These are phyloP conservation scores for Aspergillus clavatus DNA, from an alignment of 2,329 filamentous ascomycete species.

Conservation along the genomic window DNA sequence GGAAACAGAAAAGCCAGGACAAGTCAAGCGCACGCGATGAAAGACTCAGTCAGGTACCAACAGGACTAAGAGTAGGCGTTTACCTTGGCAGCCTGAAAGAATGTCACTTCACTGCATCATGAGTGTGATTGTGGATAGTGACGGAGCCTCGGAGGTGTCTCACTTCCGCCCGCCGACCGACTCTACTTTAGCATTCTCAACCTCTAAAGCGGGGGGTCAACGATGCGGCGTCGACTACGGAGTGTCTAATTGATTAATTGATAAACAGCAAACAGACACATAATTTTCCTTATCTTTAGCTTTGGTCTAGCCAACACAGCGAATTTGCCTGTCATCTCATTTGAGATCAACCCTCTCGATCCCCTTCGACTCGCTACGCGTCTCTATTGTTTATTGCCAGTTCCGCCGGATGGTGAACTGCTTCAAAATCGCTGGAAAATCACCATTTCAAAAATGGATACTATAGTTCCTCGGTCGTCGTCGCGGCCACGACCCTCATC, in stretches of 20 bases:
- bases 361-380: neutral
- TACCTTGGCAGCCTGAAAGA: neutral
- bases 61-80: neutral
- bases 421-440: conserved; percentile 6
- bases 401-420: neutral
- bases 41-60: neutral
- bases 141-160: neutral
- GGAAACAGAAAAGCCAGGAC: too few relatives aligned
- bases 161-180: conserved; percentile 1
- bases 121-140: neutral
- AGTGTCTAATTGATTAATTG: neutral
- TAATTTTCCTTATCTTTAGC: too few relatives aligned
- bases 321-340: too few relatives aligned
- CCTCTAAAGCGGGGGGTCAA: conserved; percentile 31
- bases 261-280: neutral
- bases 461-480: conserved; percentile 44
- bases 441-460: conserved; percentile 25
- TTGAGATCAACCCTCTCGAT: too few relatives aligned
- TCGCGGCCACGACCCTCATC: conserved; percentile 61
- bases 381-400: neutral
- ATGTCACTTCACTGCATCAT: neutral
- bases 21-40: neutral
- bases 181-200: too few relatives aligned
- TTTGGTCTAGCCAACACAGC: neutral
- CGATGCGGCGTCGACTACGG: conserved; percentile 2